Evolutionary conservation across 441 rosid genomes (phyloP).

Genomic region (Heliophila coronopifolia): DNA sequence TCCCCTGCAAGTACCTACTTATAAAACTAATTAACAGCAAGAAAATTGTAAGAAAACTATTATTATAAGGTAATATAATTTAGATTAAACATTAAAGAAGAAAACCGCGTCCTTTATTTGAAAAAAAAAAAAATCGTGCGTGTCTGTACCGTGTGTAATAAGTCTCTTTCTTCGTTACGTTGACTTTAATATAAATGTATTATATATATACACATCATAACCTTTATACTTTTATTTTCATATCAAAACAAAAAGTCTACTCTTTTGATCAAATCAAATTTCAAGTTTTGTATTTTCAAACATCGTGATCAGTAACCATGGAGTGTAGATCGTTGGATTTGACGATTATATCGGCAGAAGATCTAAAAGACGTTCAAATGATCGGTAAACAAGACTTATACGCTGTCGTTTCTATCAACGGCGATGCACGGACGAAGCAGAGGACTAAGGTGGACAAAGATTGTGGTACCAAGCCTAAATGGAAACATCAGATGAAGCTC

Average conservation of each 20-base stretch:
- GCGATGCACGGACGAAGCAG: conserved; percentile 38
- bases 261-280: not conserved
- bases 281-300: not conserved
- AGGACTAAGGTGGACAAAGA: conserved; percentile 46
- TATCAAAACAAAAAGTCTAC: not conserved
- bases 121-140: not conserved
- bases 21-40: no score
- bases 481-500: conserved; percentile 52
- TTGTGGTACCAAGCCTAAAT: conserved; percentile 48
- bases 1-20: no score
- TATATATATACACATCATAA: not conserved
- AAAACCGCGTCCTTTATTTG: conserved; percentile 17
- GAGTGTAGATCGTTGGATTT: conserved; percentile 51
- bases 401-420: conserved; percentile 43
- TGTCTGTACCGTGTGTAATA: conserved; percentile 21
- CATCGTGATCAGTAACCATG: conserved; percentile 31
- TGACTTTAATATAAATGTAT: conserved; percentile 11
- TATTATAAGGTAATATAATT: no score
- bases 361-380: conserved; percentile 49
- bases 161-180: not conserved
- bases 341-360: conserved; percentile 42
- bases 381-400: conserved; percentile 63
- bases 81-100: no score
- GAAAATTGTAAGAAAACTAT: no score
- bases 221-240: not conserved